phyloP scores from a whole-genome alignment of 2,329 filamentous ascomycete genomes.

The Diaporthe citrichinensis region DNA sequence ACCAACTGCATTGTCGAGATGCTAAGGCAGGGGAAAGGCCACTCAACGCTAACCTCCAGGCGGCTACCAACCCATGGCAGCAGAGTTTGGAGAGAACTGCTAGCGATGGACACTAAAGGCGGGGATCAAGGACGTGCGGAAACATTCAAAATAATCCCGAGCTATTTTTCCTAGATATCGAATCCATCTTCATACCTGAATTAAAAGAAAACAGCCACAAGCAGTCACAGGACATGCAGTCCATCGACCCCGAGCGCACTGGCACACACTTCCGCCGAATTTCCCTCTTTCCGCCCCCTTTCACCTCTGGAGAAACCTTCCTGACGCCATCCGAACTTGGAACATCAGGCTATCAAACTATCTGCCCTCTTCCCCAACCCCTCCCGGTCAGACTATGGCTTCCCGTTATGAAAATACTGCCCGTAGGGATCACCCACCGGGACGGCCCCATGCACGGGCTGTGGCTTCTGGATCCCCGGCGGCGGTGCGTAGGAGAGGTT shows the following conservation, averaged over 20 bases:
- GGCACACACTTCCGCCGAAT: neutral
- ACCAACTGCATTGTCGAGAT: conserved; percentile 1
- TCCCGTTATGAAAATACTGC: neutral
- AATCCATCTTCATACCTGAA: neutral
- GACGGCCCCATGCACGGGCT: neutral
- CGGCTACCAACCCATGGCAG: neutral
- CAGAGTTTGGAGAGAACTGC: neutral
- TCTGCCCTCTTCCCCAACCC: neutral
- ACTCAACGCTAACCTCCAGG: neutral
- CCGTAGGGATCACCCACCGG: neutral
- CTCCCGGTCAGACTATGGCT: neutral
- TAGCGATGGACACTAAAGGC: neutral
- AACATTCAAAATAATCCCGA: neutral
- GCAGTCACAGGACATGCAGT: neutral
- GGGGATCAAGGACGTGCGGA: neutral
- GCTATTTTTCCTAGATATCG: neutral
- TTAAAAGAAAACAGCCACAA: neutral
- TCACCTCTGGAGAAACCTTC: neutral
- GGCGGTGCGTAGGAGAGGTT: neutral
- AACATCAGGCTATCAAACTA: neutral
- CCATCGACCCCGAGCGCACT: neutral
- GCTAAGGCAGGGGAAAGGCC: neutral
- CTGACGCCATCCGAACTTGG: neutral
- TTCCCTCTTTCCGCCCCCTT: neutral
- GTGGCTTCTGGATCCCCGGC: neutral